Evolutionary conservation across 2,329 filamentous ascomycete species (phyloP).

Genomic region (Onygenales sp.): DNA sequence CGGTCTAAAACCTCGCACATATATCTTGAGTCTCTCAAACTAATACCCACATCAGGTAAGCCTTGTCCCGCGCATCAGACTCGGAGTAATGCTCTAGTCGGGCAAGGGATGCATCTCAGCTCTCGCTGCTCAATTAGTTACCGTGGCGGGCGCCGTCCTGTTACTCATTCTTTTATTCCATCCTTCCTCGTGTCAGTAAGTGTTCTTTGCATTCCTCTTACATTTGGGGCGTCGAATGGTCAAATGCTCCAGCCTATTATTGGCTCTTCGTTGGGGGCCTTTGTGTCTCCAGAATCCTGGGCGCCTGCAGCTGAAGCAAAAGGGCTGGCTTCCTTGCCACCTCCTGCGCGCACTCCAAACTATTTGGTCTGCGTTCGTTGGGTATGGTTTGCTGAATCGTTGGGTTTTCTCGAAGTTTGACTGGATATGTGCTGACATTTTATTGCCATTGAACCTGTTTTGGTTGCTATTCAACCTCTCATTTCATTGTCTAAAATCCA

Average conservation of each 20-base stretch:
- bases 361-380: no score
- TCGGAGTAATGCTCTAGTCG: neutral
- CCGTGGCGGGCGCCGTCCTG: no score
- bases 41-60: neutral
- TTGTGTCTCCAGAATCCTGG: no score
- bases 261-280: no score
- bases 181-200: no score
- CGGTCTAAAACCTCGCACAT: neutral
- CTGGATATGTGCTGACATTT: neutral
- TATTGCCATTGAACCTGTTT: neutral
- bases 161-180: no score
- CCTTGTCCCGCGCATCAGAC: neutral
- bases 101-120: neutral
- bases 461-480: neutral
- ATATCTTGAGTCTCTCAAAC: neutral
- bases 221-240: no score
- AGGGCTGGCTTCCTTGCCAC: no score
- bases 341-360: no score
- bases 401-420: neutral
- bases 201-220: no score
- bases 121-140: neutral
- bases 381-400: neutral
- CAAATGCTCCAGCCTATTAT: no score
- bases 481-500: neutral
- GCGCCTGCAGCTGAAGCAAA: no score